Evolutionary conservation across 257 asterid genomes (phyloP), one percentile per base, ranked within the genome.

Genomic region (Jasminum sambac): DNA sequence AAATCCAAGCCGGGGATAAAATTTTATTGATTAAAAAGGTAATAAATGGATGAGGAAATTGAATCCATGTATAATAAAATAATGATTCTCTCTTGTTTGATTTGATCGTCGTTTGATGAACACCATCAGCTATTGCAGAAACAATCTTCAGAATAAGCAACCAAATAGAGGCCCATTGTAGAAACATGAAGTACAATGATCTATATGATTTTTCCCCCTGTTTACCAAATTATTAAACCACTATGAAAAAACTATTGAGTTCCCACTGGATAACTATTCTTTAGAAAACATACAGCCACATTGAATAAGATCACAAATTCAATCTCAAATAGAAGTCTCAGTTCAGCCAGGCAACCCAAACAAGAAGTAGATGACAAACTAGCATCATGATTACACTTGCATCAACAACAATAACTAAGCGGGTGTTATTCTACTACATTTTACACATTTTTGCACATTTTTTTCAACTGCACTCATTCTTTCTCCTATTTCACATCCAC

Each of bases 361-460:
- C 73, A 19, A 9, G 67, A 38, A 70, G 71, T 66, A 43, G 39
- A 75, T 39, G 72, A 23, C 46, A 21, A 78, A 41, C 25, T 30
- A 44, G 43, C 8, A 39, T 10, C 43, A 48, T 48, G 25, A 48
- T 16, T 17, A 48, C 17, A 48, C n/a, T 48, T 48, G 59, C 59
- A 16, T 23, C 4, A 7, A 48, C 36, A 30, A 30, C 59, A 48
- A 16, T 23, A 16, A 17, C 12, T 48, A 16, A 46, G 23, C 57
- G n/a, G n/a, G n/a, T n/a, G n/a, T n/a, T n/a, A n/a, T n/a, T n/a
- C n/a, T n/a, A n/a, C n/a, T n/a, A n/a, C n/a, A n/a, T n/a, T n/a
- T n/a, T n/a, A n/a, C n/a, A n/a, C n/a, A n/a, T n/a, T n/a, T n/a
- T n/a, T n/a, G n/a, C n/a, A n/a, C n/a, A n/a, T n/a, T n/a, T n/a